Evolutionary conservation across 1,284 basidiomycete genomes (phyloP), one percentile per base, ranked within the genome.

Genomic region (Filobasidium uniguttulatum): DNA sequence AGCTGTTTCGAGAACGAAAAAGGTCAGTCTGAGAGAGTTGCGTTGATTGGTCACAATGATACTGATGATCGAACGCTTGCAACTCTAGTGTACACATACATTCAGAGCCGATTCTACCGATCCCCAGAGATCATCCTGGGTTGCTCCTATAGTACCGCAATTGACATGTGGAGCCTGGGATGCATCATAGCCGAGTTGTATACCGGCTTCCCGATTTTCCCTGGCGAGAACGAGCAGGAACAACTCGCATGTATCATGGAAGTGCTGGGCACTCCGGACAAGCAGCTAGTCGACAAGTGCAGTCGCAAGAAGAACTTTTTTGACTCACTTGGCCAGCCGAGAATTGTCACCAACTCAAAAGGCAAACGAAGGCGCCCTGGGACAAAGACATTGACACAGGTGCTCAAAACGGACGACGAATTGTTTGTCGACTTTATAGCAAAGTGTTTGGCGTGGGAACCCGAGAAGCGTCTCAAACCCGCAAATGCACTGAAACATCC

Each of bases 191-290:
- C 91, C 19, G 94, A 99, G 70, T 73, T 99, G 37, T 94, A 87
- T 70, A 98, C 94, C n/a, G 94, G 94, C 1, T 96, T 90, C 67
- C 94, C 94, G 0, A 91, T 98, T 61, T 98, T 98, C 71, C 93
- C 93, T 0, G 93, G 93, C n/a, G 93, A 97, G 71, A 94, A 94
- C 64, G 94, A 99, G 69, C 90, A 96, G 70, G 93, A 98, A 66
- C 94, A 98, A 63, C 72, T 99, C 54, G 86, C 91, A 5, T 98
- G 94, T 67, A 98, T 99, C 69, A 99, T 99, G 93, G 94, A 99
- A 68, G 85, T 99, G 6, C 79, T 98, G 36, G 94, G 94, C 12
- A 73, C 90, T 29, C 94, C 94, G 0, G 94, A 98, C 58, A 85
- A 86, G 65, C 87, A 96, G 57, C 81, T 97, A 59, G 75, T 99